These are phyloP conservation scores for Calonectria pauciramosa DNA, from an alignment of 2,329 filamentous ascomycete species.

Conservation along the genomic window DNA sequence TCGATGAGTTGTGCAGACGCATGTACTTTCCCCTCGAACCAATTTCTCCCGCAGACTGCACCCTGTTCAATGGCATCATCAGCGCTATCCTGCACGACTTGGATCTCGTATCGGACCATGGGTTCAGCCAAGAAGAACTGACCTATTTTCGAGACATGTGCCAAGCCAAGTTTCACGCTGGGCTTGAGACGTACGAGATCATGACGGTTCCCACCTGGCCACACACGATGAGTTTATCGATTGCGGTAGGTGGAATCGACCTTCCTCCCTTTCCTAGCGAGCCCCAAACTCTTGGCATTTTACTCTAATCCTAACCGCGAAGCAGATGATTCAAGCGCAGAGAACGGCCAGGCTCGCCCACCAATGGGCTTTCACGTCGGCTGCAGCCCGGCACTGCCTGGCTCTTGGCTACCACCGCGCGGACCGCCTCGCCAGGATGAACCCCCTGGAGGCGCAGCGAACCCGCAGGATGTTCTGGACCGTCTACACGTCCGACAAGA, in stretches of 20 bases:
- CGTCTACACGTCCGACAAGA: background rate
- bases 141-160: background rate
- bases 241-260: background rate
- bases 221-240: background rate
- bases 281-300: background rate
- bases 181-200: background rate
- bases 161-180: background rate
- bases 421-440: background rate
- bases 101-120: background rate
- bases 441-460: background rate
- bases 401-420: background rate
- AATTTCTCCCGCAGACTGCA: background rate
- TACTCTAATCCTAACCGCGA: background rate
- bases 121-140: background rate
- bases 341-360: background rate
- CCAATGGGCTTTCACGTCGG: background rate
- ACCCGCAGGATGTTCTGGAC: background rate
- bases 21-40: background rate
- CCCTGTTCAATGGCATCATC: background rate
- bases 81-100: background rate
- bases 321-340: background rate
- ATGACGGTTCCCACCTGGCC: background rate
- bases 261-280: background rate
- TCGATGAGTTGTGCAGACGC: background rate
- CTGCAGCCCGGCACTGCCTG: background rate